phyloP scores from a whole-genome alignment of 306 rosid species.

The Mucuna pruriens region DNA sequence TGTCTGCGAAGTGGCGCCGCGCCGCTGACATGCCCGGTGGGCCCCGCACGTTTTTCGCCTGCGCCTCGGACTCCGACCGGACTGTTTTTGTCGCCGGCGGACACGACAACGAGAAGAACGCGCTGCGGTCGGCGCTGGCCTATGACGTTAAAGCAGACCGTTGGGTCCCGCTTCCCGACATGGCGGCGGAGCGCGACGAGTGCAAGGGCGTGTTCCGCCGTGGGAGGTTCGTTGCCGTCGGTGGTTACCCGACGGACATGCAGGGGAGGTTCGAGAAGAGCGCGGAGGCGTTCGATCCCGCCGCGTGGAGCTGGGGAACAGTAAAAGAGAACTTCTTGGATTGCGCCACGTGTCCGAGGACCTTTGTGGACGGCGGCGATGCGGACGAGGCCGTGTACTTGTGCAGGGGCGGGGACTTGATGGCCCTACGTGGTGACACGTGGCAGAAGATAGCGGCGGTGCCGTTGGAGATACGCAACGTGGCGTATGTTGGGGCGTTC shows the following conservation, averaged over 20 bases:
- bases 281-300: slow-evolving; percentile 56
- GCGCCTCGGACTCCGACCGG: slow-evolving; percentile 51
- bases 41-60: slow-evolving; percentile 62
- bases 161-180: slow-evolving; percentile 62
- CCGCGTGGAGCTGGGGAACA: slow-evolving; percentile 54
- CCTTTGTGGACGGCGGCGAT: slow-evolving; percentile 42
- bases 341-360: slow-evolving; percentile 59
- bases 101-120: slow-evolving; percentile 69
- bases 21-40: slow-evolving; percentile 72
- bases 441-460: slow-evolving; percentile 53
- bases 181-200: slow-evolving; percentile 75
- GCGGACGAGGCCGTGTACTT: slow-evolving; percentile 39
- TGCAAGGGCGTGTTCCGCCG: slow-evolving; percentile 56
- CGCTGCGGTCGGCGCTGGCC: slow-evolving; percentile 55
- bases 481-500: slow-evolving; percentile 47
- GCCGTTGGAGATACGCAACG: slow-evolving; percentile 53
- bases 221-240: slow-evolving; percentile 50
- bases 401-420: slow-evolving; percentile 47
- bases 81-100: slow-evolving; percentile 69
- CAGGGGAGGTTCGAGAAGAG: slow-evolving; percentile 70
- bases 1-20: slow-evolving; percentile 59
- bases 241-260: slow-evolving; percentile 70
- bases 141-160: slow-evolving; percentile 58
- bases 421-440: neutral
- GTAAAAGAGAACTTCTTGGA: slow-evolving; percentile 47